A percentile compares a stretch with the other conserved stretches of the same genome.
Evolutionary conservation across 2,329 filamentous ascomycete species (phyloP).

Genomic region (Alternaria gansuensis): DNA sequence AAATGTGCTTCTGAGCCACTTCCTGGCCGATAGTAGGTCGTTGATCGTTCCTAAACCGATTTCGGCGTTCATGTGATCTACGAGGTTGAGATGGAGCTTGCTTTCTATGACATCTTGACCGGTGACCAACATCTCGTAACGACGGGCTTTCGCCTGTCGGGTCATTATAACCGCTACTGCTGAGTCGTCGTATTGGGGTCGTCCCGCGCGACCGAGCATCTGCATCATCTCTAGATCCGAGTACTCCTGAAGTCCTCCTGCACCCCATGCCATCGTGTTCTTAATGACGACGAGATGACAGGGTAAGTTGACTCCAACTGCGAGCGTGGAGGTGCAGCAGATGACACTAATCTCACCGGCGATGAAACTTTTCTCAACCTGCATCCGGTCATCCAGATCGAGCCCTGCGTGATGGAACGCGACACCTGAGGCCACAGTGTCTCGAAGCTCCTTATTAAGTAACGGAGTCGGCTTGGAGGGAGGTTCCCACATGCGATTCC

Average conservation of each 20-base stretch:
- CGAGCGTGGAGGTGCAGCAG: conserved; percentile 86
- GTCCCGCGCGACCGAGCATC: conserved; percentile 84
- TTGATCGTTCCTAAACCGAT: conserved; percentile 78
- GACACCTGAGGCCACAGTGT: conserved; percentile 67
- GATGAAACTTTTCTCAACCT: conserved; percentile 74
- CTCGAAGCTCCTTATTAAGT: conserved; percentile 67
- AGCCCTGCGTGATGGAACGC: conserved; percentile 86
- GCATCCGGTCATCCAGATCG: conserved; percentile 67
- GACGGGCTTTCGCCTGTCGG: conserved; percentile 66
- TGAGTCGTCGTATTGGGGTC: conserved; percentile 81
- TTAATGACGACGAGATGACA: conserved; percentile 86
- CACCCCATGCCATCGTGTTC: conserved; percentile 72
- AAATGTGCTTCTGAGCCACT: conserved; percentile 81
- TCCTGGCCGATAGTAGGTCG: conserved; percentile 70
- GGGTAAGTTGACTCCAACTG: conserved; percentile 83
- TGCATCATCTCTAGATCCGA: conserved; percentile 88
- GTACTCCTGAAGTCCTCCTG: conserved; percentile 70
- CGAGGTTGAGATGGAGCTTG: conserved; percentile 77
- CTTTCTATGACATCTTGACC: conserved; percentile 80
- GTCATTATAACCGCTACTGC: conserved; percentile 85
- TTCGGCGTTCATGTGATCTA: conserved; percentile 86
- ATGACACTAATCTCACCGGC: conserved; percentile 79
- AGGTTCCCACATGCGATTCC: conserved; percentile 69
- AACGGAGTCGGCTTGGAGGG: conserved; percentile 64
- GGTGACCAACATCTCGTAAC: conserved; percentile 77